Conservation (phyloP, 75 land plant genomes). For the Larix kaempferi region DNA sequence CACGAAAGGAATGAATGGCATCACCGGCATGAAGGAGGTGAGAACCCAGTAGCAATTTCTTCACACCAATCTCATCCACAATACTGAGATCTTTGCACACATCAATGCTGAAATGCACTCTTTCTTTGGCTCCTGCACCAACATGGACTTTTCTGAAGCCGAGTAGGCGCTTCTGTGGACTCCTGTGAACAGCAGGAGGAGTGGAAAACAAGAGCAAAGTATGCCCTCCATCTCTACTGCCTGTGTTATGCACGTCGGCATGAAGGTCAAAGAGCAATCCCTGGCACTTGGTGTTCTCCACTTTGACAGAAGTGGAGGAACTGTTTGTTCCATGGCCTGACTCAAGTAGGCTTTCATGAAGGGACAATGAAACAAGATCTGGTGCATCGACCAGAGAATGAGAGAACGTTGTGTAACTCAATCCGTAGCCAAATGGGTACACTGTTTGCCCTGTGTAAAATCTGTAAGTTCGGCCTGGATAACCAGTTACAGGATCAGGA, state of each 20-base stretch:
- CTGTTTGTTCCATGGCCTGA: not conserved
- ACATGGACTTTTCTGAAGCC: slow-evolving; percentile 55
- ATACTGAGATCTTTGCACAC: slow-evolving; percentile 69
- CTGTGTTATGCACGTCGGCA: slow-evolving; percentile 44
- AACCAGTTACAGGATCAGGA: slow-evolving; percentile 67
- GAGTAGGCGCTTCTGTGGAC: slow-evolving; percentile 52
- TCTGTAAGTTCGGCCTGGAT: slow-evolving; percentile 91
- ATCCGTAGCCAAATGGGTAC: slow-evolving; percentile 79
- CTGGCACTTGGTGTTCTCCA: slow-evolving; percentile 23
- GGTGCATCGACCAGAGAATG: slow-evolving; percentile 55
- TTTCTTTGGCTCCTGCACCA: slow-evolving; percentile 16
- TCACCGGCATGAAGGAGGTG: slow-evolving; percentile 64
- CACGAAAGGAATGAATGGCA: slow-evolving; percentile 3
- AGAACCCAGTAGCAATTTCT: slow-evolving; percentile 50
- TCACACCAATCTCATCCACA: slow-evolving; percentile 51
- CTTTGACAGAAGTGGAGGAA: not conserved
- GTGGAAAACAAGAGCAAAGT: slow-evolving; percentile 50
- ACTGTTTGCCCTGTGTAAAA: slow-evolving; percentile 78
- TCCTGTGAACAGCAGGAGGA: slow-evolving; percentile 39
- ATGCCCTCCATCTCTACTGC: slow-evolving; percentile 40
- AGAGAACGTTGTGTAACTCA: slow-evolving; percentile 69
- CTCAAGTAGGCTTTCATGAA: not conserved
- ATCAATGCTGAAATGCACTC: slow-evolving; percentile 49
- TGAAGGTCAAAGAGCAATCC: slow-evolving; percentile 38
- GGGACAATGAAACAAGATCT: not conserved